A percentile compares a stretch with the other conserved stretches of the same genome.
These are phyloP conservation scores for Fusarium vanettenii DNA, from an alignment of 2,329 filamentous ascomycete species.

Conservation along the genomic window DNA sequence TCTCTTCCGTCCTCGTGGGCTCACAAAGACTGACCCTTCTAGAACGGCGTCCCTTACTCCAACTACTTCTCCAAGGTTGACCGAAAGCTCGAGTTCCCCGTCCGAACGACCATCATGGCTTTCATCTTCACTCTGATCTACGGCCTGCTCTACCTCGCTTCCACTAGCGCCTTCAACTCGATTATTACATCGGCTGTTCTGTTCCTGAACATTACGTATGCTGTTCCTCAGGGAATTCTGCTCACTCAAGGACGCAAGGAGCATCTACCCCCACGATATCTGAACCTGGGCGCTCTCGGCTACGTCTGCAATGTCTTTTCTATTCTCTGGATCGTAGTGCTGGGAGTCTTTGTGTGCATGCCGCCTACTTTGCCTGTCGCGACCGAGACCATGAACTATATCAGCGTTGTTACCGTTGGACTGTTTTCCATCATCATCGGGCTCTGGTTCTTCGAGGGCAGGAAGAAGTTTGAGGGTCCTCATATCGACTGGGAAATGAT, in stretches of 20 bases:
- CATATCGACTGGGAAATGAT: conserved; percentile 25
- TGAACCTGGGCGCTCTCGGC: conserved; percentile 14
- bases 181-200: conserved; percentile 21
- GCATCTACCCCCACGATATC: conserved; percentile 9
- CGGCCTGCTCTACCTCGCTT: conserved; percentile 18
- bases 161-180: conserved; percentile 20
- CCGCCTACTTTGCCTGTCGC: conserved; percentile 9
- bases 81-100: neutral
- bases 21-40: neutral
- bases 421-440: conserved; percentile 10
- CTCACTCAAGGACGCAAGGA: conserved; percentile 9
- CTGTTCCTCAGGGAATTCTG: conserved; percentile 20
- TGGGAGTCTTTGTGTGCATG: conserved; percentile 21
- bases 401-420: conserved; percentile 11
- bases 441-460: conserved; percentile 8
- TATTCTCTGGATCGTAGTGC: conserved; percentile 14
- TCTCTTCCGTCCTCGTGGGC: no score
- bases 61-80: conserved; percentile 2
- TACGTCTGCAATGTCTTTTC: conserved; percentile 17
- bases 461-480: conserved; percentile 19
- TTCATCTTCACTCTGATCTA: conserved; percentile 12
- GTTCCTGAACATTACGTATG: conserved; percentile 19
- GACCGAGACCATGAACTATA: conserved; percentile 21
- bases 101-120: neutral
- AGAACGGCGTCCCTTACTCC: neutral